Base-by-base conservation (phyloP, 805 yeast species). In the Brettanomyces sp. region DNA sequence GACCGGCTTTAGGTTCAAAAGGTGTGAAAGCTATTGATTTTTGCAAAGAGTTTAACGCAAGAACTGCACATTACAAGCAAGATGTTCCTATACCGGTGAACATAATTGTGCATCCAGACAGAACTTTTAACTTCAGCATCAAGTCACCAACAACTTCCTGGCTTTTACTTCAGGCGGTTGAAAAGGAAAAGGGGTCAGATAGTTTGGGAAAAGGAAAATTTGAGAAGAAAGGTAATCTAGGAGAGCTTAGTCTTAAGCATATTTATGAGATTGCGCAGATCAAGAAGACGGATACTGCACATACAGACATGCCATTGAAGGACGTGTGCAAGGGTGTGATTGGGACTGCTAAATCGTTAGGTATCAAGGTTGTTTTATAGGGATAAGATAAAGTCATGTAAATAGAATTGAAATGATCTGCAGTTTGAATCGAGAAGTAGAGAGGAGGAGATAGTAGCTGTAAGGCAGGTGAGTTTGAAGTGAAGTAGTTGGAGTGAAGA, bases 21-120 rank as follows among this genome's bases (percentile, higher is more conserved):
- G 99, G 99, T 72, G 95, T 93, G 41, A 93, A 93, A 63, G 98
- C 98, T 52, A 93, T 93, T 59, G 99, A 93, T 65, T 93, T 93
- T 59, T 91, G 98, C 69, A 93, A 93, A 66, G 98, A 93, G 63
- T 93, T 93, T 73, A 93, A 93, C 63, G 99, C 99, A 24, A 81
- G 96, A 64, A 89, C 98, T 11, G 95, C 96, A 6, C 80, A 81
- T 53, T 84, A 78, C 60, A 76, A 76, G 45, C 88, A 95, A 13
- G 97, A 95, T 39, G 78, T 79, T 1, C 99, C 99, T 12, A 77
- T 91, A 41, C 99, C 99, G 0, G 90, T 85, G 39, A 65, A 83
- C 37, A 74, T 93, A 43, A 82, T 82, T 0, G 89, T 93, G 36
- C 83, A 80, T 57, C 97, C 97, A n/a, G 98, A 93, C 65, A 76